Percentiles rank a stretch among this genome's conserved stretches.
Evolutionary conservation across 2,329 filamentous ascomycete genomes (phyloP).

Genomic region (Aurifilum marmelostoma): DNA sequence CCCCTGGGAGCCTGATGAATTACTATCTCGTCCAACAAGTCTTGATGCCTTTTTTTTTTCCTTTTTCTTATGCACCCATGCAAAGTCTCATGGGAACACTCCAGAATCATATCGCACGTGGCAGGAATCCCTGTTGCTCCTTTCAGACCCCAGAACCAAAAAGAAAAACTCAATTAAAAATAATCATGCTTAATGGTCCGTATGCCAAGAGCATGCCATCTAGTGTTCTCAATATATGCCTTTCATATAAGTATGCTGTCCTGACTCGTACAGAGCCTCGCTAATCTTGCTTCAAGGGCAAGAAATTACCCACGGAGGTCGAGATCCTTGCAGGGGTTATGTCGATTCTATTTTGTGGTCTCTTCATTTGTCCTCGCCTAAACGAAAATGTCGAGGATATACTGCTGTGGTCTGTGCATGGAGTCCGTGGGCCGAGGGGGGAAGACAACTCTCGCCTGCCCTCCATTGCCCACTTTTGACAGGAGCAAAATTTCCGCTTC

Average conservation of each 20-base stretch:
- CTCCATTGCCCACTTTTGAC: neutral
- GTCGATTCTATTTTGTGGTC: neutral
- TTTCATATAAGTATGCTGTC: neutral
- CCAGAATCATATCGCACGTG: neutral
- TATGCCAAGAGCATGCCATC: neutral
- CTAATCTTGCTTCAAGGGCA: neutral
- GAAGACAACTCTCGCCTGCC: neutral
- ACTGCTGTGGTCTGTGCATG: neutral
- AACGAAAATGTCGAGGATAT: neutral
- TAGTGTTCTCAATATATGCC: neutral
- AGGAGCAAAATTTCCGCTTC: constrained; percentile 1
- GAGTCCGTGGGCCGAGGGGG: neutral
- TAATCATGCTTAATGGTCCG: neutral
- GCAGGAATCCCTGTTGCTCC: neutral
- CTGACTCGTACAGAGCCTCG: neutral
- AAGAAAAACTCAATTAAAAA: neutral
- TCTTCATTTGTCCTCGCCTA: too few species aligned
- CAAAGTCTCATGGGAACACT: too few species aligned
- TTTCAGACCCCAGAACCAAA: neutral
- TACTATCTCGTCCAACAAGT: too few species aligned
- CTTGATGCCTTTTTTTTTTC: too few species aligned
- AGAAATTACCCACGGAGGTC: neutral
- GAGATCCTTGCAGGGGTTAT: neutral
- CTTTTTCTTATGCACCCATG: too few species aligned
- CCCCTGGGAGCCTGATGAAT: too few species aligned